Evolutionary conservation across 768 basidiomycete species (phyloP).

Genomic region (Lactifluus piperatus): DNA sequence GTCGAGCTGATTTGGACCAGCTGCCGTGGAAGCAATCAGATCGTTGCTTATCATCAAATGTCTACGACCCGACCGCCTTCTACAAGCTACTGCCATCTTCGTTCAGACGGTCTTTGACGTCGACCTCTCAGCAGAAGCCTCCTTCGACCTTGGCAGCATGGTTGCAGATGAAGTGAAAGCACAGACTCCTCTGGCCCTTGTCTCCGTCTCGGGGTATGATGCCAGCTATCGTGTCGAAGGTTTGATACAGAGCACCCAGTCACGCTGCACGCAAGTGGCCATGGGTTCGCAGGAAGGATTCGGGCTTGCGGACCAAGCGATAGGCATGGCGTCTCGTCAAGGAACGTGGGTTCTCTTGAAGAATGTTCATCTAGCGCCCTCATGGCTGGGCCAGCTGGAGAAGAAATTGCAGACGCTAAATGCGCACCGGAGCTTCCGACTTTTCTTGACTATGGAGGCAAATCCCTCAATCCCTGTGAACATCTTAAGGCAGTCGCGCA

Average conservation of each 20-base stretch:
- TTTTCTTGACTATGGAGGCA: constrained; percentile 98
- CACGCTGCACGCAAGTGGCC: constrained; percentile 81
- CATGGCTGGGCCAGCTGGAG: constrained; percentile 93
- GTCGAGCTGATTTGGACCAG: constrained; percentile 32
- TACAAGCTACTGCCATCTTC: constrained; percentile 74
- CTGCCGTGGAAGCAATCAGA: constrained; percentile 66
- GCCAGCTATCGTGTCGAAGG: constrained; percentile 96
- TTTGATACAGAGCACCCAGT: constrained; percentile 67
- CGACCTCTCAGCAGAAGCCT: constrained; percentile 67
- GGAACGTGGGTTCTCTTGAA: constrained; percentile 96
- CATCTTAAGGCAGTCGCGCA: constrained; percentile 89
- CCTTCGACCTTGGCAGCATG: constrained; percentile 68
- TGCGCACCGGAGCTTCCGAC: constrained; percentile 84
- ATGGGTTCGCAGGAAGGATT: constrained; percentile 99
- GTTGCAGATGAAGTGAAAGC: constrained; percentile 74
- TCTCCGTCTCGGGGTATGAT: constrained; percentile 94
- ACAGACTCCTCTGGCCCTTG: constrained; percentile 76
- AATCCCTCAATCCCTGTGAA: constrained; percentile 93
- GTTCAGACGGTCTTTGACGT: constrained; percentile 69
- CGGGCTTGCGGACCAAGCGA: constrained; percentile 90
- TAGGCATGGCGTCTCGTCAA: constrained; percentile 83
- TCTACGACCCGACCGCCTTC: constrained; percentile 84
- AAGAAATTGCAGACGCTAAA: constrained; percentile 92
- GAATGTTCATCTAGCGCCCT: constrained; percentile 93
- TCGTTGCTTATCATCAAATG: constrained; percentile 78